Conservation (phyloP, 345 rosid genomes). For the Gossypioides kirkii region DNA sequence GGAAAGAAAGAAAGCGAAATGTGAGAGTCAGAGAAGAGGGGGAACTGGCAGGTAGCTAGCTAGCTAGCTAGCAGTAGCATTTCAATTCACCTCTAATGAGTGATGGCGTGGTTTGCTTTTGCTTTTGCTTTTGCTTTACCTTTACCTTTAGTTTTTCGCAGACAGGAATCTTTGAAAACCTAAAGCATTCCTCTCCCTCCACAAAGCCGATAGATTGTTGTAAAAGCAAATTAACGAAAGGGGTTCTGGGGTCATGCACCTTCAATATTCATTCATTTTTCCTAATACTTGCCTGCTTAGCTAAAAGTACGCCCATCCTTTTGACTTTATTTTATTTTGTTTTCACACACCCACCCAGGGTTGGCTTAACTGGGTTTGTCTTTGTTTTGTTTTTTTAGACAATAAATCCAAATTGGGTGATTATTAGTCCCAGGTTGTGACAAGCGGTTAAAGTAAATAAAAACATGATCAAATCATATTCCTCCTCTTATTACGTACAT, state of each 20-base stretch:
- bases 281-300: no score
- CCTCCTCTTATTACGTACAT: no score
- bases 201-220: background rate
- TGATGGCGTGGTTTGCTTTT: slow-evolving; percentile 42
- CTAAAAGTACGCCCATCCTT: no score
- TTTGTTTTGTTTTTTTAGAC: no score
- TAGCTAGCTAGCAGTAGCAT: background rate
- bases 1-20: slow-evolving; percentile 41
- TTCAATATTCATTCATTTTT: no score
- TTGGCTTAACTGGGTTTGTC: no score
- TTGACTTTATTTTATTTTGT: no score
- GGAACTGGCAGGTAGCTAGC: background rate
- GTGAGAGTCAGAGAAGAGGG: slow-evolving; percentile 20
- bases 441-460: no score
- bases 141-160: background rate
- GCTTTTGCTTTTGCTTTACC: slow-evolving; percentile 35
- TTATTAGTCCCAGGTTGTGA: no score
- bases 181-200: slow-evolving; percentile 14
- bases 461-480: no score
- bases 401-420: no score
- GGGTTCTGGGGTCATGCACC: background rate
- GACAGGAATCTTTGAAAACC: slow-evolving; percentile 64
- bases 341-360: no score
- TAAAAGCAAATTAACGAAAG: background rate
- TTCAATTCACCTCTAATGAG: background rate